phyloP scores from a whole-genome alignment of 192 early-diverging fungal species.

The Jimgerdemannia lactiflua region DNA sequence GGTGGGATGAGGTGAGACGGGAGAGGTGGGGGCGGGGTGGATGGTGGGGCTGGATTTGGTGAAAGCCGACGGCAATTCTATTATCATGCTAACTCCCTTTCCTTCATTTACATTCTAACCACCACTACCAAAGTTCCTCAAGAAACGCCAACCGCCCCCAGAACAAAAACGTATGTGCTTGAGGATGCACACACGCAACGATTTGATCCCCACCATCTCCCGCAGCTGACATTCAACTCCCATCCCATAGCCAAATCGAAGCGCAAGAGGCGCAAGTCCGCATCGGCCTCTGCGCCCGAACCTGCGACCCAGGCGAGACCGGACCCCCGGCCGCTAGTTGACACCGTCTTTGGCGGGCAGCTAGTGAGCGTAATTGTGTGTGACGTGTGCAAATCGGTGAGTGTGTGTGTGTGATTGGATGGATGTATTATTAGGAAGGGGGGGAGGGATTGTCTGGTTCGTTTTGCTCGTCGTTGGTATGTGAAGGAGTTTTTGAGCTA shows the following conservation, averaged over 20 bases:
- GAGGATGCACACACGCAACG: background rate
- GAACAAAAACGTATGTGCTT: background rate
- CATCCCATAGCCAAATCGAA: background rate
- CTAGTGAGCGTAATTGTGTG: conserved; percentile 67
- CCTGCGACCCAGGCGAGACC: too few species aligned
- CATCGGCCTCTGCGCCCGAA: background rate
- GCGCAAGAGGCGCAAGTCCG: background rate
- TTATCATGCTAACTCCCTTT: too few species aligned
- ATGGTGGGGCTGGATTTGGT: too few species aligned
- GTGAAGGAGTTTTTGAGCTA: background rate
- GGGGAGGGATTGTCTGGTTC: background rate
- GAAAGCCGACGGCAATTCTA: too few species aligned
- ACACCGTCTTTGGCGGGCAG: conserved; percentile 64
- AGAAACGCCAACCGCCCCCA: background rate
- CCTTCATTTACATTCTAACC: background rate
- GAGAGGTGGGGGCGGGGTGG: too few species aligned
- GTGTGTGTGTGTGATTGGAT: background rate
- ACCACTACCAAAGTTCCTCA: background rate
- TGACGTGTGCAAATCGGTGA: conserved; percentile 52
- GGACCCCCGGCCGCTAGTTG: conserved; percentile 31
- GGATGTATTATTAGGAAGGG: background rate
- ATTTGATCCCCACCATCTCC: background rate
- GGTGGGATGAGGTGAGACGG: background rate
- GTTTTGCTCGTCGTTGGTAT: background rate
- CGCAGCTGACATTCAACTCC: background rate